phyloP scores from a whole-genome alignment of 2,329 filamentous ascomycete species.

The Thielaviopsis euricoi region DNA sequence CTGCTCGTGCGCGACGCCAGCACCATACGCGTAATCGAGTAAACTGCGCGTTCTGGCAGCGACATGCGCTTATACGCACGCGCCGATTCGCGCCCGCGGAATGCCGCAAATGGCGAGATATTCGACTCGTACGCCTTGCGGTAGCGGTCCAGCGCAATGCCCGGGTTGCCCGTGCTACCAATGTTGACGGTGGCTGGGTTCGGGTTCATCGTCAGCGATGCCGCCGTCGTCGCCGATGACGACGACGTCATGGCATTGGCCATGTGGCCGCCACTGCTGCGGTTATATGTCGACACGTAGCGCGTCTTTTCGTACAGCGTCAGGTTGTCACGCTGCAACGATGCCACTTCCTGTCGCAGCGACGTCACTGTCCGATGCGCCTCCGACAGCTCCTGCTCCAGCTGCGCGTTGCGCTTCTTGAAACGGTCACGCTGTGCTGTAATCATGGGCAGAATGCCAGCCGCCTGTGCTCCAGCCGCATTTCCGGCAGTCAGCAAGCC shows the following conservation, averaged over 20 bases:
- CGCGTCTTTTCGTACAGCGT: conserved; percentile 94
- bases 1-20: conserved; percentile 78
- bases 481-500: conserved; percentile 19
- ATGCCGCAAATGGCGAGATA: conserved; percentile 88
- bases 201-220: conserved; percentile 36
- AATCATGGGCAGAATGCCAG: conserved; percentile 92
- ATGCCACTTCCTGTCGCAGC: conserved; percentile 76
- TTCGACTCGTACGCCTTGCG: conserved; percentile 86
- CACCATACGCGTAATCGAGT: conserved; percentile 80
- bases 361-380: conserved; percentile 68
- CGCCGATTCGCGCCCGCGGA: conserved; percentile 81
- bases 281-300: conserved; percentile 87
- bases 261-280: conserved; percentile 28
- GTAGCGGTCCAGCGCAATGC: conserved; percentile 66
- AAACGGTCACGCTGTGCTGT: conserved; percentile 95
- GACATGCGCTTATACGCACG: conserved; percentile 88
- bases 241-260: conserved; percentile 34
- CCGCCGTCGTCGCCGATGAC: conserved; percentile 48
- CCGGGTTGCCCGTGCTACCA: conserved; percentile 38
- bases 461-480: conserved; percentile 22
- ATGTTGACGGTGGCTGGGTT: conserved; percentile 57
- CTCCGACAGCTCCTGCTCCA: conserved; percentile 81
- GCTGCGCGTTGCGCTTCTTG: conserved; percentile 84
- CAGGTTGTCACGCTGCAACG: conserved; percentile 89
- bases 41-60: conserved; percentile 74